These are phyloP conservation scores for Alternaria metachromatica DNA, from an alignment of 2,329 filamentous ascomycete genomes.

Conservation along the genomic window DNA sequence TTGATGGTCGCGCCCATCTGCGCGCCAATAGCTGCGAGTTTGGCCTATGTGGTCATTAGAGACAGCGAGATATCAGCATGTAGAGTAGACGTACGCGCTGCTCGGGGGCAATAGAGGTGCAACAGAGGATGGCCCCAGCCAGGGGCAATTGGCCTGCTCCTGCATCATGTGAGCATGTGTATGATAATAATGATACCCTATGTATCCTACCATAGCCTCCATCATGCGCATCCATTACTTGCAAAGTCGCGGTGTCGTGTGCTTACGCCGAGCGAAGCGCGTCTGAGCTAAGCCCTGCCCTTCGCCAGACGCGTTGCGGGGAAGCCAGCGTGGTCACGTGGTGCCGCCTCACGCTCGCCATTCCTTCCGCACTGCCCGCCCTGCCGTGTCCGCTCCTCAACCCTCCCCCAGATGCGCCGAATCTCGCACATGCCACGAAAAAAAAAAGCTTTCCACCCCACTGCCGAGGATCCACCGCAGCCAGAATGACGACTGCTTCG, in stretches of 20 bases:
- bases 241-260: slow-evolving; percentile 26
- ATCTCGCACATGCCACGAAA: slow-evolving; percentile 7
- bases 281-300: slow-evolving; percentile 15
- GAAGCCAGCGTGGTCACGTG: slow-evolving; percentile 14
- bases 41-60: slow-evolving; percentile 46
- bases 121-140: slow-evolving; percentile 78
- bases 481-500: slow-evolving; percentile 7
- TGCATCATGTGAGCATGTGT: slow-evolving; percentile 20
- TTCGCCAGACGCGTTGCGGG: slow-evolving; percentile 25
- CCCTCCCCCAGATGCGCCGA: slow-evolving; percentile 2
- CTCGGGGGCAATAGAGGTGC: slow-evolving; percentile 82
- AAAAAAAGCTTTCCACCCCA: slow-evolving; percentile 12
- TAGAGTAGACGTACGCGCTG: slow-evolving; percentile 64
- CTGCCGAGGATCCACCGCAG: slow-evolving; percentile 4
- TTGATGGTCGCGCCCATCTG: slow-evolving; percentile 89
- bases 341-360: slow-evolving; percentile 3
- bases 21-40: slow-evolving; percentile 68
- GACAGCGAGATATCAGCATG: not conserved
- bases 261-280: slow-evolving; percentile 18
- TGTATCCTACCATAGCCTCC: slow-evolving; percentile 33
- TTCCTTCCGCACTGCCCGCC: slow-evolving; percentile 8
- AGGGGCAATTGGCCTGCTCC: slow-evolving; percentile 48
- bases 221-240: slow-evolving; percentile 32
- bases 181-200: too few relatives aligned
- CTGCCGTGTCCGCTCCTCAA: not conserved